Evolutionary conservation across 2,329 filamentous ascomycete species (phyloP), one percentile per base, ranked within the genome.

Genomic region (Botryosphaeria agaves): DNA sequence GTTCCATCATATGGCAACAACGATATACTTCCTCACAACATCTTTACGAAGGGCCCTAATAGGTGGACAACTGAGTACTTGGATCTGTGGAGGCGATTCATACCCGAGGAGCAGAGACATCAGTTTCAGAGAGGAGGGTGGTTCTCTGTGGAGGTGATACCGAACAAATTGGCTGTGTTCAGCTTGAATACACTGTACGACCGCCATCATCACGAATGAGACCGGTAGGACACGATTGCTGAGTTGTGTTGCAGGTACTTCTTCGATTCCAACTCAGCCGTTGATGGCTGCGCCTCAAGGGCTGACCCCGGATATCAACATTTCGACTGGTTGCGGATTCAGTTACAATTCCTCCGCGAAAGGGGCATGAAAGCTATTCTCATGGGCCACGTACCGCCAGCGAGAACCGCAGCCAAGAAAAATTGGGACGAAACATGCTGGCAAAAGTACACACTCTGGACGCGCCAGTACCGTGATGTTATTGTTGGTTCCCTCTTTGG

Each of bases 341-440:
- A 95, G 55, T 66, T 98, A 33, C 69, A 89, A 44, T 72, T 82
- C 39, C 60, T 95, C 51, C 78, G 89, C 30, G 64, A 76, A 18
- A 72, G 82, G 31, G 76, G 80, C 26, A 83, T 94, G 74, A 95
- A 95, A 57, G 89, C 79, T 9, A 93, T 98, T 31, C 57, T 98
- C 31, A 91, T 81, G 43, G 87, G 89, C 2, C 89, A 98, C 52
- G 84, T 98, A 3, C 85, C 89, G 2, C 89, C 89, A 0, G 87
- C 85, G 1, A 67, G 85, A 36, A 89, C 85, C 2, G 66, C 72
- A 20, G 77, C 73, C 55, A 95, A 95, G 61, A 69, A 72, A 45
- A 74, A 72, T 37, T 98, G 89, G 89, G 84, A 94, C 41, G 87
- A 95, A 61, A 84, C 80, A 0, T 98, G 89, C 57, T 98, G 87